Percentiles rank a stretch among this genome's conserved stretches.
These are phyloP conservation scores for Fusarium globosum DNA, from an alignment of 2,329 filamentous ascomycete species.

Conservation along the genomic window DNA sequence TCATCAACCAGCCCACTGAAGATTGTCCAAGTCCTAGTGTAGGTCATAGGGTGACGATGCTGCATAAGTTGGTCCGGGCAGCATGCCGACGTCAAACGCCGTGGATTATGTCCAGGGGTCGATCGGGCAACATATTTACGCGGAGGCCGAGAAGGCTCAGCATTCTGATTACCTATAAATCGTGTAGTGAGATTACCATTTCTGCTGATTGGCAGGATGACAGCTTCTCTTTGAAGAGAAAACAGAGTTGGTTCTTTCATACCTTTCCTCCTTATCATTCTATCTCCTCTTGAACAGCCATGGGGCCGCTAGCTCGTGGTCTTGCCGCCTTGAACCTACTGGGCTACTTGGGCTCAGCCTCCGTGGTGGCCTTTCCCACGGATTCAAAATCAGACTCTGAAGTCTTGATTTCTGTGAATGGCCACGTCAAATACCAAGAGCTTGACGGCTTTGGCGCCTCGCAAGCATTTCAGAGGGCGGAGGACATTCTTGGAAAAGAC, in stretches of 20 bases:
- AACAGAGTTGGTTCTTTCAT: background rate
- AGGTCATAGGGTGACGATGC: background rate
- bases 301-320: background rate
- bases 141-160: too few relatives aligned
- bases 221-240: background rate
- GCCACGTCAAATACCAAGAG: background rate
- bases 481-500: background rate
- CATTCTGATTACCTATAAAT: background rate
- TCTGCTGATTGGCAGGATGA: background rate
- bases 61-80: background rate
- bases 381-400: background rate
- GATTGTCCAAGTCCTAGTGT: background rate
- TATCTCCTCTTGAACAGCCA: background rate
- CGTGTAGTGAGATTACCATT: background rate
- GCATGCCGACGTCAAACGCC: background rate
- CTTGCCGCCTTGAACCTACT: background rate
- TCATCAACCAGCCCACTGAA: background rate
- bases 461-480: background rate
- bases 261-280: background rate
- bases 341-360: background rate
- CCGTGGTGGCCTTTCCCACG: background rate
- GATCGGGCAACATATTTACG: background rate
- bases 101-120: background rate
- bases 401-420: background rate
- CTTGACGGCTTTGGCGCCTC: background rate